Conservation (phyloP, 257 asterid genomes). For the Asclepias syriaca region DNA sequence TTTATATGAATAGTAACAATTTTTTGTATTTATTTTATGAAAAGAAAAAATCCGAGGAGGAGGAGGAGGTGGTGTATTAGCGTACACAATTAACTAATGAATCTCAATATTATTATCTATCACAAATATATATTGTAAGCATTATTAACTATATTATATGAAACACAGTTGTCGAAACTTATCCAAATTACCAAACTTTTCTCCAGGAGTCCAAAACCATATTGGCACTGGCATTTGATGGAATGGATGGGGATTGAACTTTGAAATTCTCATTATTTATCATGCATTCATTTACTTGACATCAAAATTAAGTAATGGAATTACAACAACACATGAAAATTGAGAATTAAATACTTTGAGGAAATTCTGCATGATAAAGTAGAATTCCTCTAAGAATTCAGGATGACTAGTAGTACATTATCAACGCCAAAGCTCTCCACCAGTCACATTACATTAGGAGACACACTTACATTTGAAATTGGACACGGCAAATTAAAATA, state of each 20-base stretch:
- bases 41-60: too few relatives aligned
- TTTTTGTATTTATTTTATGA: too few relatives aligned
- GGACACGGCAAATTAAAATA: not conserved
- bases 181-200: too few relatives aligned
- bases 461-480: not conserved
- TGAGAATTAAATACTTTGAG: not conserved
- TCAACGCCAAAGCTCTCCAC: not conserved
- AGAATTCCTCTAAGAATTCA: not conserved
- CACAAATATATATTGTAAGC: too few relatives aligned
- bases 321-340: not conserved
- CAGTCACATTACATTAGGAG: not conserved
- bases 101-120: too few relatives aligned
- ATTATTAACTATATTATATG: too few relatives aligned
- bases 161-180: too few relatives aligned
- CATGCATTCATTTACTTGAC: constrained; percentile 8
- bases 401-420: not conserved
- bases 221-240: not conserved
- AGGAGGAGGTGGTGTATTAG: too few relatives aligned
- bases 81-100: too few relatives aligned
- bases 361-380: not conserved
- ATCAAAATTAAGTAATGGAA: not conserved
- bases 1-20: too few relatives aligned
- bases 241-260: not conserved
- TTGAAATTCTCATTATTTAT: too few relatives aligned
- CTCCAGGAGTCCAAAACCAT: not conserved